A percentile compares a stretch with the other conserved stretches of the same genome.
phyloP scores from a whole-genome alignment of 2,329 filamentous ascomycete genomes.

The Xylaria sp. region DNA sequence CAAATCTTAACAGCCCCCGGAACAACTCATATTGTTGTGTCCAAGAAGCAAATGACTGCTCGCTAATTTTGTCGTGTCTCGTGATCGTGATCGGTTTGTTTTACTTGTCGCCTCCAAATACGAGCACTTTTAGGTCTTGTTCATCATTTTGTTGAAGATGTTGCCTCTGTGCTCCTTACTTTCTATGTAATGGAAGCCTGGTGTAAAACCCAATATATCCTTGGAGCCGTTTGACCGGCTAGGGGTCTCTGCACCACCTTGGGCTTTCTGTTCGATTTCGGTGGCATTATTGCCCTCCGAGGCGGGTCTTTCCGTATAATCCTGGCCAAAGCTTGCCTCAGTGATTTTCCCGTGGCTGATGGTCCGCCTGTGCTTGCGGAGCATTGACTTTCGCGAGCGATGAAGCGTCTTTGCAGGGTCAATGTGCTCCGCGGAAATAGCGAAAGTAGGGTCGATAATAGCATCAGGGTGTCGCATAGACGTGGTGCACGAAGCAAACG shows the following conservation, averaged over 20 bases:
- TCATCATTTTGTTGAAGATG: constrained; percentile 44
- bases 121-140: constrained; percentile 36
- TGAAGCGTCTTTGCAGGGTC: constrained; percentile 55
- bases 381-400: constrained; percentile 59
- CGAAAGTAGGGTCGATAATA: constrained; percentile 65
- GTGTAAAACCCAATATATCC: constrained; percentile 26
- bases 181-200: constrained; percentile 37
- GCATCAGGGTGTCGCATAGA: constrained; percentile 71
- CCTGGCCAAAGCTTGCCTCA: constrained; percentile 51
- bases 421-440: constrained; percentile 65
- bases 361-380: constrained; percentile 59
- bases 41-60: constrained; percentile 5
- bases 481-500: constrained; percentile 61
- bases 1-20: background rate
- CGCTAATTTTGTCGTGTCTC: constrained; percentile 8
- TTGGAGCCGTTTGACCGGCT: constrained; percentile 36
- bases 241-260: constrained; percentile 52
- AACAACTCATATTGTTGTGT: background rate
- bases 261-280: constrained; percentile 36
- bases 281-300: constrained; percentile 40
- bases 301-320: constrained; percentile 40
- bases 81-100: constrained; percentile 8
- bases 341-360: constrained; percentile 59
- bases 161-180: constrained; percentile 38
- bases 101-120: background rate